Base-by-base conservation (phyloP, 352 stramenopile species). In the Pythium dissimile region DNA sequence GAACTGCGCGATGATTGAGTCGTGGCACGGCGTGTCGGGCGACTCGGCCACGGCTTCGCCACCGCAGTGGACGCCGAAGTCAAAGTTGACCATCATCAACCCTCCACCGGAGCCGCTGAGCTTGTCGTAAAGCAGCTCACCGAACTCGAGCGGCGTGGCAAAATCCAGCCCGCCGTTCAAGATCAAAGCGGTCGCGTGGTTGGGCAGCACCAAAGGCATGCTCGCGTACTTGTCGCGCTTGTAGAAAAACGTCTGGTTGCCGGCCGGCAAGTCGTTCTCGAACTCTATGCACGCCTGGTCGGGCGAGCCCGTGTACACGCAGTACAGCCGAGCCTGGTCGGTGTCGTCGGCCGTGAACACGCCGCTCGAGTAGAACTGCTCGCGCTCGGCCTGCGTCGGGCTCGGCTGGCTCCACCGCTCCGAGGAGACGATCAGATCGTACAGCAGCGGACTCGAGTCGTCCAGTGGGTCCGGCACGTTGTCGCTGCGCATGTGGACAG, bases 271-370 rank as follows among this genome's bases (percentile, higher is more conserved):
- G 32, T 56, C 32, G 21, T 35, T 56, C 20, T 46, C 38, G 45
- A 53, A 30, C 2, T 28, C 30, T 73, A 56, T 32, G 54, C 82
- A 92, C 28, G 74, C 76, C 28, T 67, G 62, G 31, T 92, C 83
- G 8, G 54, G 67, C 45, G 73, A 86, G 15, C 80, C 76, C 1
- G 83, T 88, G 55, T 87, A 88, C 28, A 90, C 46, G 49, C 83
- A 92, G 59, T 92, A 92, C 55, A 84, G 85, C 8, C 41, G 54
- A 12, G 51, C 35, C 32, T 31, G 54, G 21, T 24, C 43, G 63
- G 81, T 88, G 65, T 89, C 88, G 46, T 89, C 75, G 15, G 77
- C 86, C 24, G 72, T 80, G 62, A 89, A 83, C 9, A 80, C 67
- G 0, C 71, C 64, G 52, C 74, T 64, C 49, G 88, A 78, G 56